A percentile compares a stretch with the other conserved stretches of the same genome.
Evolutionary conservation across 495 filamentous ascomycete species (phyloP).

Genomic region (Neurospora sp.): DNA sequence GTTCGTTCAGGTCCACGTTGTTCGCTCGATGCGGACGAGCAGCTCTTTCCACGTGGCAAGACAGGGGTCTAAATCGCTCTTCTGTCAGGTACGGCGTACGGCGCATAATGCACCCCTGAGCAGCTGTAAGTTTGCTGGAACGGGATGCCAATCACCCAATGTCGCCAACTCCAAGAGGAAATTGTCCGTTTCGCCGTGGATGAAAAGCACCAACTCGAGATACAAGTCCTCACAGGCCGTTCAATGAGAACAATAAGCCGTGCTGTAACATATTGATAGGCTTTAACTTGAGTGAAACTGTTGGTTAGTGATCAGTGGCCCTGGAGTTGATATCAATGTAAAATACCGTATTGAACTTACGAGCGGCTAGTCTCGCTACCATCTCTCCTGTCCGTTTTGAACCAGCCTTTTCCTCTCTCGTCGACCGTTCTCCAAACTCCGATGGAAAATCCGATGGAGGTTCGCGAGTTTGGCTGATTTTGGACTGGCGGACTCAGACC

Average conservation of each 20-base stretch:
- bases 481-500: background rate
- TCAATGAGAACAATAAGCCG: background rate
- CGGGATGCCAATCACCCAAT: background rate
- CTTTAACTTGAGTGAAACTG: background rate
- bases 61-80: background rate
- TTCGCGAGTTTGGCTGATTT: background rate
- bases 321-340: background rate
- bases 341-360: background rate
- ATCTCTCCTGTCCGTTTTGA: background rate
- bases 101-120: background rate
- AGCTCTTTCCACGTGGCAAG: background rate
- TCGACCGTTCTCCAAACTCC: background rate
- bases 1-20: background rate
- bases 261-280: background rate
- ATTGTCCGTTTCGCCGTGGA: background rate
- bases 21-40: background rate
- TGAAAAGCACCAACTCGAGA: background rate
- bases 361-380: background rate
- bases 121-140: background rate
- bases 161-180: background rate
- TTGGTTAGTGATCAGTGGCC: background rate
- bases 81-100: background rate
- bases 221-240: background rate
- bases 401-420: background rate
- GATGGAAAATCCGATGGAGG: background rate